Conservation (phyloP, 163 green algal genomes). For the Chloromonas sp. region DNA sequence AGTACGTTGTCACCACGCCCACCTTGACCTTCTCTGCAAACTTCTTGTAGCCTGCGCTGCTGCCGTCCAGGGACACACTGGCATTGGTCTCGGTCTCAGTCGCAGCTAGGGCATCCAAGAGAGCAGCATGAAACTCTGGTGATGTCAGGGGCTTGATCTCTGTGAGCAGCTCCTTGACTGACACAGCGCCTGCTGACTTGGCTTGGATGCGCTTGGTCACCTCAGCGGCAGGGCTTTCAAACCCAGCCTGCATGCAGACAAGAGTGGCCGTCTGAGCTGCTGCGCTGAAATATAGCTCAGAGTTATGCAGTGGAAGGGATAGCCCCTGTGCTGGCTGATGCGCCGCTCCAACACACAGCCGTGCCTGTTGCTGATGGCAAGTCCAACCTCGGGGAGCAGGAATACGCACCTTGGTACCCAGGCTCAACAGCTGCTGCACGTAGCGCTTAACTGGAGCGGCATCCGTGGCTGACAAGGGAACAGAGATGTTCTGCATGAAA, state of each 20-base stretch:
- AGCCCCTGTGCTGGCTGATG: neutral
- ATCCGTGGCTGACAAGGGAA: neutral
- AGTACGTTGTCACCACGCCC: neutral
- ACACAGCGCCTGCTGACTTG: conserved; percentile 24
- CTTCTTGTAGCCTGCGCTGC: conserved; percentile 46
- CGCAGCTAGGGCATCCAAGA: conserved; percentile 33
- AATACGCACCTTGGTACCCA: conserved; percentile 36
- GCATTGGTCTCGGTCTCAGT: conserved; percentile 38
- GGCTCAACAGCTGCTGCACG: conserved; percentile 34
- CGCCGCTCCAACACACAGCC: too few species aligned
- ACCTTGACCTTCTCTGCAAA: conserved; percentile 55
- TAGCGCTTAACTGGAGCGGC: conserved; percentile 46
- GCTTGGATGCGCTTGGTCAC: conserved; percentile 27
- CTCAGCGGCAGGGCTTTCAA: conserved; percentile 37
- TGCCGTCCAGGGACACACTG: conserved; percentile 33
- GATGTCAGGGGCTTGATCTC: conserved; percentile 28
- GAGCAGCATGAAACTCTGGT: conserved; percentile 34
- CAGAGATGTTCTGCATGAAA: neutral
- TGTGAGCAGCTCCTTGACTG: conserved; percentile 43
- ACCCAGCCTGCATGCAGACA: conserved; percentile 32
- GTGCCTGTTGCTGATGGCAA: too few species aligned
- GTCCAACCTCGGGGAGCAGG: neutral
- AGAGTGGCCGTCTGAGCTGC: too few species aligned
- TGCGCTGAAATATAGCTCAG: too few species aligned
- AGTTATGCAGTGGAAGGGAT: too few species aligned